phyloP scores from a whole-genome alignment of 495 filamentous ascomycete genomes.

The Ramalina intermedia region DNA sequence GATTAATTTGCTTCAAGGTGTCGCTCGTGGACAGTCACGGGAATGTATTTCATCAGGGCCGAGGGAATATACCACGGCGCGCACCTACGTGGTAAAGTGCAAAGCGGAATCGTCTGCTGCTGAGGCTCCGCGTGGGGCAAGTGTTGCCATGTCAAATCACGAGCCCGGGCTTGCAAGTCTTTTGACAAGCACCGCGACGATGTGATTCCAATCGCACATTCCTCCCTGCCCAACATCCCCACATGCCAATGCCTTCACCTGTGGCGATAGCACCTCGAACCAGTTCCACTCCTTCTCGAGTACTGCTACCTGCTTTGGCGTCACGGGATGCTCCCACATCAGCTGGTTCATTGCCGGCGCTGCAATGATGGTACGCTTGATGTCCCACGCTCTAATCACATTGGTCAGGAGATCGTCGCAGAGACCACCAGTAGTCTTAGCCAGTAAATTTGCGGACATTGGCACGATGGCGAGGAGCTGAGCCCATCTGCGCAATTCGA shows the following conservation, averaged over 20 bases:
- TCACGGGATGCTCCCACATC: constrained; percentile 82
- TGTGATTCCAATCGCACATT: constrained; percentile 64
- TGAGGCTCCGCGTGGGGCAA: too few species aligned
- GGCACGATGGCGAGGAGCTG: constrained; percentile 71
- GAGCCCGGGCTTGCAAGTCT: constrained; percentile 5
- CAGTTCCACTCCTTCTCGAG: constrained; percentile 73
- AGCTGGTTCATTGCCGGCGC: constrained; percentile 71
- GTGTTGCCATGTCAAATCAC: too few species aligned
- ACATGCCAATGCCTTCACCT: constrained; percentile 63
- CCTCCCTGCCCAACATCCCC: constrained; percentile 66
- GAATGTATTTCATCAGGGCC: too few species aligned
- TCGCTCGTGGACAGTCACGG: too few species aligned
- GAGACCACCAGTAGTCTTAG: constrained; percentile 57
- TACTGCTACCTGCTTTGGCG: constrained; percentile 49
- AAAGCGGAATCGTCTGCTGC: too few species aligned
- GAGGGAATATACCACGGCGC: too few species aligned
- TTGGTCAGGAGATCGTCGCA: constrained; percentile 53
- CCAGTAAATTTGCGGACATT: constrained; percentile 62
- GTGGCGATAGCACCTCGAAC: constrained; percentile 58
- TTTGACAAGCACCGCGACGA: constrained; percentile 46
- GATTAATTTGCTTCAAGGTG: too few species aligned
- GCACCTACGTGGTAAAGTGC: too few species aligned
- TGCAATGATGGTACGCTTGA: constrained; percentile 21
- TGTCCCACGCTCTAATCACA: constrained; percentile 80
- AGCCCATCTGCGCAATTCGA: constrained; percentile 69